Evolutionary conservation across 2,329 filamentous ascomycete genomes (phyloP), one percentile per base, ranked within the genome.

Genomic region (Phaeoacremonium minimum): DNA sequence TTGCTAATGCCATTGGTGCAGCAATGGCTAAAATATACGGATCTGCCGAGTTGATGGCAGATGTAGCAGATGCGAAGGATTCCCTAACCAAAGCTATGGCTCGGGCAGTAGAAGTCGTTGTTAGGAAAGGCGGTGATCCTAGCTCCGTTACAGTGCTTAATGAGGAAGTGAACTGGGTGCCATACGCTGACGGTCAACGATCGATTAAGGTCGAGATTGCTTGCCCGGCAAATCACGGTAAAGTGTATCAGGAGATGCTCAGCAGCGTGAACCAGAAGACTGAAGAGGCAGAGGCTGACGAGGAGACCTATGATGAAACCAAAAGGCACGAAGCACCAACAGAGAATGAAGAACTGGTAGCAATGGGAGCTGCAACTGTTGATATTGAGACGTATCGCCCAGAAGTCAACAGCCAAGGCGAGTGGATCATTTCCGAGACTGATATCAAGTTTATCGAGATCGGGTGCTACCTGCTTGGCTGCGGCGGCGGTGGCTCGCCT

Each of bases 1-100:
- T 72, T 1, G 67, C 65, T 3, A 73, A 71, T 40, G 67, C 69
- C 1, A 67, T 73, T 4, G 69, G 69, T 4, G 68, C 68, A 13
- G 67, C 67, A 2, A 67, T 67, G 42, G 62, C 66, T 13, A 53
- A 60, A 41, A 64, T 70, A 3, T 64, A 55, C 30, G 53, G 63
- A 4, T 33, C 33, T 11, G 37, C 43, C 26, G 45, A 47, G 18
- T 40, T 43, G 16, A 30, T 38, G 4, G 41, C 47, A 4, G 40
- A 41, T 12, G 45, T 42, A 6, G 36, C 42, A 5, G 32, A 50
- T 26, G 40, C 47, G 28, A 42, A 42, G 6, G 42, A 43, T 32
- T 22, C 28, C 6, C 40, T 47, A 29, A 46, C 48, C 13, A 44
- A 46, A 9, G 43, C 47, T 8, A 37, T 44, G 5, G 48, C 46